Evolutionary conservation across 176 grass and related monocot species (phyloP).

Genomic region (Lolium rigidum): DNA sequence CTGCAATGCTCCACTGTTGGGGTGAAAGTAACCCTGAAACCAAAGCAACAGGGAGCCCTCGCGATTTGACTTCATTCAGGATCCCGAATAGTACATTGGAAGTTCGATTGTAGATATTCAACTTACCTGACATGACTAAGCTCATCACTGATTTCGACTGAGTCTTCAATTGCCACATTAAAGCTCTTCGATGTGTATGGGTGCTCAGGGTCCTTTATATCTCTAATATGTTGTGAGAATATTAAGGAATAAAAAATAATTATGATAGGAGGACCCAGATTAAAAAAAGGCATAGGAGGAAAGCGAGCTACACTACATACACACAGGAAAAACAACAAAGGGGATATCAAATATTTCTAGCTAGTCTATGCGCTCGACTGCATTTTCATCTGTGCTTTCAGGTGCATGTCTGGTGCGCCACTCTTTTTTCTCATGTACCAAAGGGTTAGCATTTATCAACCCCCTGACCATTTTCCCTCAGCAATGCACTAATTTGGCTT

Average conservation of each 20-base stretch:
- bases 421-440: conserved; percentile 79
- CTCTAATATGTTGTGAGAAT: conserved; percentile 91
- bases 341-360: conserved; percentile 98
- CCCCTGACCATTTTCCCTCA: conserved; percentile 54
- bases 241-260: conserved; percentile 56
- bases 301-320: not conserved
- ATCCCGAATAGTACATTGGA: too few relatives aligned
- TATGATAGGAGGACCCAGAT: not conserved
- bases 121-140: conserved; percentile 4
- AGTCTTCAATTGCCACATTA: conserved; percentile 85
- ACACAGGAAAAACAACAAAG: conserved; percentile 9
- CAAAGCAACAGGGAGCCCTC: too few relatives aligned
- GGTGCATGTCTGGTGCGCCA: conserved; percentile 46
- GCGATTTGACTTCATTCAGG: too few relatives aligned
- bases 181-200: conserved; percentile 96
- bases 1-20: conserved; percentile 86
- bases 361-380: conserved; percentile 70
- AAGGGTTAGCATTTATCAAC: conserved; percentile 92
- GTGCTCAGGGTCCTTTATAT: conserved; percentile 94
- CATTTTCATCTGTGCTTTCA: conserved; percentile 60
- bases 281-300: not conserved
- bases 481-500: not conserved
- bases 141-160: conserved; percentile 70
- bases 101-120: too few relatives aligned
- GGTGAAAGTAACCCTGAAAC: too few relatives aligned